Evolutionary conservation across 2,329 filamentous ascomycete species (phyloP).

Genomic region (Chaetothyriales sp.): DNA sequence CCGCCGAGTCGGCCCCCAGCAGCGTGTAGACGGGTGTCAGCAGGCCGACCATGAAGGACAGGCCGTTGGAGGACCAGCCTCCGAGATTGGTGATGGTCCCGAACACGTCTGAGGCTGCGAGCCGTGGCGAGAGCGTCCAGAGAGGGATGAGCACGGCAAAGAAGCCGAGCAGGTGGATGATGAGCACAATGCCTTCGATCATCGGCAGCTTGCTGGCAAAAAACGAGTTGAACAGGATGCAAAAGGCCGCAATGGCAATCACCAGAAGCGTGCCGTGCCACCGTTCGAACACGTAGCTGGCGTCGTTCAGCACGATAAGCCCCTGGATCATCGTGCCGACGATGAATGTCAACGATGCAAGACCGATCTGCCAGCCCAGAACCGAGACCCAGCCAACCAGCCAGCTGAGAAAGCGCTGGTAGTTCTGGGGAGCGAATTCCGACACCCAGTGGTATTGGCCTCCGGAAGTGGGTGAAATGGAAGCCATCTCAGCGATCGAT

Average conservation of each 20-base stretch:
- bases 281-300: slow-evolving; percentile 27
- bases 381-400: slow-evolving; percentile 35
- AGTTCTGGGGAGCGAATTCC: not conserved
- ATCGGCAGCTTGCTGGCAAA: slow-evolving; percentile 23
- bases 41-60: slow-evolving; percentile 27
- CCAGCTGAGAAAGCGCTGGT: not conserved
- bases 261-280: slow-evolving; percentile 40
- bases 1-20: slow-evolving; percentile 18
- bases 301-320: slow-evolving; percentile 30
- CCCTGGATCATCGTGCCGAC: slow-evolving; percentile 36
- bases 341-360: slow-evolving; percentile 35
- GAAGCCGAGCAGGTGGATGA: slow-evolving; percentile 28
- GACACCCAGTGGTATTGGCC: no score
- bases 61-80: slow-evolving; percentile 26
- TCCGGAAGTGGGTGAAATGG: slow-evolving; percentile 18
- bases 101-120: slow-evolving; percentile 22
- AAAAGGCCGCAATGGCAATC: slow-evolving; percentile 32
- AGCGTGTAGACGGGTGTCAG: slow-evolving; percentile 22
- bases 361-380: slow-evolving; percentile 38
- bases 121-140: slow-evolving; percentile 23
- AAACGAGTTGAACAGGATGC: slow-evolving; percentile 30
- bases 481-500: slow-evolving; percentile 23
- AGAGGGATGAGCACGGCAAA: slow-evolving; percentile 22
- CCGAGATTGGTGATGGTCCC: slow-evolving; percentile 26
- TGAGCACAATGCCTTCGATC: slow-evolving; percentile 27